phyloP scores from a whole-genome alignment of 139 green algal genomes.

The Astrephomene gubernaculifera region DNA sequence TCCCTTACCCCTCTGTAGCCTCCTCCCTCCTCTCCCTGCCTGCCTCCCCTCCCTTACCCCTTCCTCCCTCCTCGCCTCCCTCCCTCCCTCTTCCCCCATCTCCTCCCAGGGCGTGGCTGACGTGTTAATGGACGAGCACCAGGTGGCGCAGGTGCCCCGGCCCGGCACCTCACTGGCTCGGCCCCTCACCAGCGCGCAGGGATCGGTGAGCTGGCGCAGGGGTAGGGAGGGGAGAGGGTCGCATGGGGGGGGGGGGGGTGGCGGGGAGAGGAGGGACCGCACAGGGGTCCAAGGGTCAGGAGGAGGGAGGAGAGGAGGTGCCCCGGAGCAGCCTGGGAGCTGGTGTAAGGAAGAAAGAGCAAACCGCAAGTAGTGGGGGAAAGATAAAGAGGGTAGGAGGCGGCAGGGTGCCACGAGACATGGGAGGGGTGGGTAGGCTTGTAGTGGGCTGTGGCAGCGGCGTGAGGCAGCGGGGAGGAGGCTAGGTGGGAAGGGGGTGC shows the following conservation, averaged over 20 bases:
- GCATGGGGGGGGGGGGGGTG: neutral
- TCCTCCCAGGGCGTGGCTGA: slow-evolving; percentile 72
- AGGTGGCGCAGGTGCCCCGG: slow-evolving; percentile 66
- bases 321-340: too few relatives aligned
- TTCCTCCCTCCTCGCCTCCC: neutral
- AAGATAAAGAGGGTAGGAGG: too few relatives aligned
- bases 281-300: neutral
- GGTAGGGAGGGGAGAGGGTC: too few relatives aligned
- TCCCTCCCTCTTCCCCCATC: neutral
- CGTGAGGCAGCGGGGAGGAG: too few relatives aligned
- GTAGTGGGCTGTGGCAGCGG: too few relatives aligned
- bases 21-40: neutral
- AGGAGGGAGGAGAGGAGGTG: neutral
- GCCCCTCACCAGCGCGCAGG: slow-evolving; percentile 57
- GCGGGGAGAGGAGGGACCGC: neutral
- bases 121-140: slow-evolving; percentile 80
- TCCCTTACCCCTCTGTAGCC: neutral
- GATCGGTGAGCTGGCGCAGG: too few relatives aligned
- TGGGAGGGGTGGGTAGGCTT: too few relatives aligned
- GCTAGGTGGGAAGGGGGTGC: too few relatives aligned
- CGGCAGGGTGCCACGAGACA: too few relatives aligned
- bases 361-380: too few relatives aligned
- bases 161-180: slow-evolving; percentile 76
- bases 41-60: neutral
- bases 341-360: too few relatives aligned